Conservation (phyloP, 805 yeast species). For the Candida ficus region DNA sequence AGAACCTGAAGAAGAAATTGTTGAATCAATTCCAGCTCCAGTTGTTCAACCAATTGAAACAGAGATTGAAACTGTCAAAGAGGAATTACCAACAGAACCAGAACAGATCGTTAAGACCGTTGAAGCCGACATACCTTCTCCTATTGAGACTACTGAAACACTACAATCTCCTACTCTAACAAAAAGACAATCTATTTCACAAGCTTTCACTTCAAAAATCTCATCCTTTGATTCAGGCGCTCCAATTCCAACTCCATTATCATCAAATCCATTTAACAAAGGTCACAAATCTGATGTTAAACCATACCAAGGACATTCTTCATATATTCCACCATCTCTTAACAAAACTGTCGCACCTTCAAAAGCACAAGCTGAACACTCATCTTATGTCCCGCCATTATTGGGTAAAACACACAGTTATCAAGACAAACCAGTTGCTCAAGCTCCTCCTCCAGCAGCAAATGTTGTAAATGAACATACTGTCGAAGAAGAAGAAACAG, state of each 20-base stretch:
- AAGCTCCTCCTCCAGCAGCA: slow-evolving; percentile 28
- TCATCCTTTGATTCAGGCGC: slow-evolving; percentile 13
- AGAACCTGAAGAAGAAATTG: neutral
- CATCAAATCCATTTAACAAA: slow-evolving; percentile 6
- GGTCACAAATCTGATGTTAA: slow-evolving; percentile 7
- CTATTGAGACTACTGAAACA: neutral
- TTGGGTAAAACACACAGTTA: slow-evolving; percentile 8
- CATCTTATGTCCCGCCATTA: slow-evolving; percentile 25
- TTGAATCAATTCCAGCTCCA: too few species aligned
- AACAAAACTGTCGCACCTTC: slow-evolving; percentile 12
- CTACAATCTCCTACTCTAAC: too few species aligned
- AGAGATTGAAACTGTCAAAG: neutral
- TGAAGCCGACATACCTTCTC: neutral
- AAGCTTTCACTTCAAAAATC: slow-evolving; percentile 7
- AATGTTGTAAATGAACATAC: slow-evolving; percentile 23
- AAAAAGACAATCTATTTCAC: slow-evolving; percentile 4
- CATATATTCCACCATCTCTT: slow-evolving; percentile 24
- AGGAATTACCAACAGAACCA: slow-evolving; percentile 1
- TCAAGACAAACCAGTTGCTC: slow-evolving; percentile 7
- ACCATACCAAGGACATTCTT: slow-evolving; percentile 23
- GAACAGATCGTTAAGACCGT: slow-evolving; percentile 3
- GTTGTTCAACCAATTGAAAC: neutral
- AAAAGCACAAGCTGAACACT: slow-evolving; percentile 16
- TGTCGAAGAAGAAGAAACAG: slow-evolving; percentile 44
- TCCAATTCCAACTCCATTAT: slow-evolving; percentile 3